Evolutionary conservation across 2,329 filamentous ascomycete species (phyloP).

Genomic region (Penicillium fuscoglaucum): DNA sequence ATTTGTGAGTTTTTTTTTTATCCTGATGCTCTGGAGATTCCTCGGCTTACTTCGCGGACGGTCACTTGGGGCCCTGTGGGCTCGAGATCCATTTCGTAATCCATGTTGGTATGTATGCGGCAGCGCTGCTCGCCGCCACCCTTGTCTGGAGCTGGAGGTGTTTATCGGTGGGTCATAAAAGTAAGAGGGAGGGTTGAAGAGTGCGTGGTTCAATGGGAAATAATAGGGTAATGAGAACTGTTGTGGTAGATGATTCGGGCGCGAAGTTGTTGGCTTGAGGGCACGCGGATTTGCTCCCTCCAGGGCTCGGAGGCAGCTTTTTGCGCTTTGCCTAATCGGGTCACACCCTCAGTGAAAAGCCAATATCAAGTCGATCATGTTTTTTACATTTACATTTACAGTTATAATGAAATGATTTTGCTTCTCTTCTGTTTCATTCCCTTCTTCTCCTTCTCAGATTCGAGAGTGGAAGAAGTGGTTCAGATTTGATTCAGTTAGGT

Average conservation of each 20-base stretch:
- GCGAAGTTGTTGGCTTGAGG: constrained; percentile 9
- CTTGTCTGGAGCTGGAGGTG: constrained; percentile 9
- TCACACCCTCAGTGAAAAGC: constrained; percentile 3
- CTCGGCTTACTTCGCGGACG: constrained; percentile 44
- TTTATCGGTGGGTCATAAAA: constrained; percentile 10
- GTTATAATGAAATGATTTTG: background rate
- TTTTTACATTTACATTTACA: constrained; percentile 2
- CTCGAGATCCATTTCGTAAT: constrained; percentile 52
- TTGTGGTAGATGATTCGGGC: constrained; percentile 5
- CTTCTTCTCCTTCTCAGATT: background rate
- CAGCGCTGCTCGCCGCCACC: constrained; percentile 27
- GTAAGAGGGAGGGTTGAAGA: background rate
- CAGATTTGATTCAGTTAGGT: constrained; percentile 7
- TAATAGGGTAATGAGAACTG: background rate
- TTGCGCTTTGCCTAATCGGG: constrained; percentile 29
- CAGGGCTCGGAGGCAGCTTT: constrained; percentile 20
- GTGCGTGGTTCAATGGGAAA: background rate
- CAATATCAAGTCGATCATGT: background rate
- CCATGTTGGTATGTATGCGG: constrained; percentile 36
- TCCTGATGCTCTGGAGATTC: background rate
- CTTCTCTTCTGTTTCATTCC: background rate
- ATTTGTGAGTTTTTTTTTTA: background rate
- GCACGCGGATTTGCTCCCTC: constrained; percentile 25
- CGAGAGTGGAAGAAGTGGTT: constrained; percentile 9
- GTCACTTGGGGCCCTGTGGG: constrained; percentile 50